Conservation (phyloP, 345 rosid genomes). For the Eucalyptus camaldulensis region DNA sequence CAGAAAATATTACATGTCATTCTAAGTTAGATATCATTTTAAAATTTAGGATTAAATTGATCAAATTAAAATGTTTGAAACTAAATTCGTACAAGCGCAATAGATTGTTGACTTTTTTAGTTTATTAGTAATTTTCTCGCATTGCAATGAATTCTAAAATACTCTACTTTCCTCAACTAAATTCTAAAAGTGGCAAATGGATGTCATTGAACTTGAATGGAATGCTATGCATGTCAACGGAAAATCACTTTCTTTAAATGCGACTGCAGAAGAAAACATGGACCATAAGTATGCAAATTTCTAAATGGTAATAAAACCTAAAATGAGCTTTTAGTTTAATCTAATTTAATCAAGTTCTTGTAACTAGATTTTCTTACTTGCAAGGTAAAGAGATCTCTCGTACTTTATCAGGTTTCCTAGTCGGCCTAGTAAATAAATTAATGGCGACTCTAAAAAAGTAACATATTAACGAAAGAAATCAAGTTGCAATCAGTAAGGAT, state of each 20-base stretch:
- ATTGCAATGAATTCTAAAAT: neutral
- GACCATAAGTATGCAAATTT: neutral
- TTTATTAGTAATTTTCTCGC: neutral
- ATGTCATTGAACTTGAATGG: neutral
- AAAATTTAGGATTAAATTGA: too few species aligned
- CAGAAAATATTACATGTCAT: too few species aligned
- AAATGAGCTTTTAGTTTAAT: neutral
- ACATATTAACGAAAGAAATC: neutral
- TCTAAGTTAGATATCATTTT: too few species aligned
- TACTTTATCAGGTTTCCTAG: neutral
- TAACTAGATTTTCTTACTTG: neutral
- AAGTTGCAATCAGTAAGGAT: neutral
- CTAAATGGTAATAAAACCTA: neutral
- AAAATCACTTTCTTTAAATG: neutral
- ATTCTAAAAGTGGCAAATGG: neutral
- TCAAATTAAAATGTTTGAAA: too few species aligned
- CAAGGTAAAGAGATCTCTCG: neutral
- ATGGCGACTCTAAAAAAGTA: neutral
- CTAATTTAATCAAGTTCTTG: neutral
- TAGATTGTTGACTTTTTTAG: neutral
- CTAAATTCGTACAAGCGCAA: neutral
- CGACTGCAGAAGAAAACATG: neutral
- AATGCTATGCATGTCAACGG: neutral
- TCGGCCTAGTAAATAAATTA: neutral
- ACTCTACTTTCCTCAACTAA: neutral